Conservation (phyloP, 306 rosid species). For the Fragaria vesca region DNA sequence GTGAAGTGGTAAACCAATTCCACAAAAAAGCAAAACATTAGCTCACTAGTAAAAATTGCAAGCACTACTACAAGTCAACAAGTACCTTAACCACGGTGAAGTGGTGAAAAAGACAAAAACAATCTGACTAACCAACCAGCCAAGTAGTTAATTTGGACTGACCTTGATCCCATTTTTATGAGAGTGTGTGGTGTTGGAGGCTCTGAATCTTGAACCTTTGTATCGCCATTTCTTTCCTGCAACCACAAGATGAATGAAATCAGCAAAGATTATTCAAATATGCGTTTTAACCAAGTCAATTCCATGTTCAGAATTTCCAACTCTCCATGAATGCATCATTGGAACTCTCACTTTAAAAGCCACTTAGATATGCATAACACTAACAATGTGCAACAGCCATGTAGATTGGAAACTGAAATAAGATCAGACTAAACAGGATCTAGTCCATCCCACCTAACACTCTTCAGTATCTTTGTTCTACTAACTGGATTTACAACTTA, state of each 20-base stretch:
- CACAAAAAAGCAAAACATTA: slow-evolving; percentile 6
- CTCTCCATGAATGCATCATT: neutral
- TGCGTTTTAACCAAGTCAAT: neutral
- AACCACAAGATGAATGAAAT: slow-evolving; percentile 24
- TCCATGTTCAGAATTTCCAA: neutral
- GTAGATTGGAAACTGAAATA: neutral
- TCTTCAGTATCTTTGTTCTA: neutral
- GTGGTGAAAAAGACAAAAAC: neutral
- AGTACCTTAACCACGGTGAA: slow-evolving; percentile 26
- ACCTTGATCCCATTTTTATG: slow-evolving; percentile 86
- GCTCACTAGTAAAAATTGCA: slow-evolving; percentile 9
- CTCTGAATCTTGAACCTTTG: slow-evolving; percentile 74
- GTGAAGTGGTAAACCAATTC: neutral
- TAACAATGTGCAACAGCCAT: neutral
- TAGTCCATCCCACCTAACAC: neutral
- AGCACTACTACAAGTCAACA: slow-evolving; percentile 3
- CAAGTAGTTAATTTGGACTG: slow-evolving; percentile 26
- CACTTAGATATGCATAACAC: slow-evolving; percentile 6
- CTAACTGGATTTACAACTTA: neutral
- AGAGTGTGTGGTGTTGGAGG: slow-evolving; percentile 92
- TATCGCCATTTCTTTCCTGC: slow-evolving; percentile 84
- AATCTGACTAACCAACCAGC: slow-evolving; percentile 2
- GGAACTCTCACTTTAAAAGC: neutral
- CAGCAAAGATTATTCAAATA: slow-evolving; percentile 13
- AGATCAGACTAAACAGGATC: slow-evolving; percentile 8